Conservation (phyloP, 2,329 filamentous ascomycete species). For the Pestalotiopsis sp. region DNA sequence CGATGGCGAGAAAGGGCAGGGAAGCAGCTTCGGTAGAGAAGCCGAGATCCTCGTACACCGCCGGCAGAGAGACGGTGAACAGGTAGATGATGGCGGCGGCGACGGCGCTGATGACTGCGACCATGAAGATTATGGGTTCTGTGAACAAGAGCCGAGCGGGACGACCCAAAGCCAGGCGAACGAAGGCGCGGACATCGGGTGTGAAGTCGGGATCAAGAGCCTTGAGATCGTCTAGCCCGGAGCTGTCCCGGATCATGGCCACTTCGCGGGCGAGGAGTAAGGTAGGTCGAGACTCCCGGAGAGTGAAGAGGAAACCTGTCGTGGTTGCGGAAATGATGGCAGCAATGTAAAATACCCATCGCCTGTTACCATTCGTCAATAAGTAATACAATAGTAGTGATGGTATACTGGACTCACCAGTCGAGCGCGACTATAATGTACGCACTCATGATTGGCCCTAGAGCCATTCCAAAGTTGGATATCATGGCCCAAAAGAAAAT, state of each 20-base stretch:
- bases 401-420: conserved; percentile 29
- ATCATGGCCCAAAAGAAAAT: conserved; percentile 44
- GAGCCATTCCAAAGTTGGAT: conserved; percentile 40
- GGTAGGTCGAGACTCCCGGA: conserved; percentile 45
- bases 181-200: conserved; percentile 36
- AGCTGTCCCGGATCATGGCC: conserved; percentile 12
- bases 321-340: conserved; percentile 36
- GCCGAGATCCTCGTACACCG: conserved; percentile 37
- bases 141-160: conserved; percentile 42
- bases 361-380: neutral
- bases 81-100: conserved; percentile 48
- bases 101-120: conserved; percentile 41
- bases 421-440: conserved; percentile 36
- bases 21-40: conserved; percentile 34
- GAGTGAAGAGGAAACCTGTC: conserved; percentile 33
- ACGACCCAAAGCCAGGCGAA: conserved; percentile 38
- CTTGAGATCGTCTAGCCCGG: conserved; percentile 15
- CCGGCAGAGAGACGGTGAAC: conserved; percentile 42
- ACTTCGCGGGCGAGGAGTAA: conserved; percentile 33
- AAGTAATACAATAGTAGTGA: neutral
- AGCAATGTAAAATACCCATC: conserved; percentile 45
- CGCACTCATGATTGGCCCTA: conserved; percentile 44
- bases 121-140: conserved; percentile 45
- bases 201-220: conserved; percentile 39
- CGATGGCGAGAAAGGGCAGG: conserved; percentile 40